phyloP scores from a whole-genome alignment of 2,329 filamentous ascomycete species.

The Aspergillus jensenii region DNA sequence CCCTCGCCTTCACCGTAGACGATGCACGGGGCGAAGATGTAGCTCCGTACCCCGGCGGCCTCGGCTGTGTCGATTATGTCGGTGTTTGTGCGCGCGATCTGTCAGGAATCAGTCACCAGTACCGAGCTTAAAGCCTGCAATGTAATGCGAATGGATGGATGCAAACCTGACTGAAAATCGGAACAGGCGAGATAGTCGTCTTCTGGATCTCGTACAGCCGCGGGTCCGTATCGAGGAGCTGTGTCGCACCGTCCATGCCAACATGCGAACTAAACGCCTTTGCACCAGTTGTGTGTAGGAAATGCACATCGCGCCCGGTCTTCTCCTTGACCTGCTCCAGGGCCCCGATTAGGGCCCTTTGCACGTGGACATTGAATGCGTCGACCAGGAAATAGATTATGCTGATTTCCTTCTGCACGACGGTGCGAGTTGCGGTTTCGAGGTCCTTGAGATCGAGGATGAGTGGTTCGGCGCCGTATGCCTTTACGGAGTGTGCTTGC shows the following conservation, averaged over 20 bases:
- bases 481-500: slow-evolving; percentile 47
- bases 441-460: slow-evolving; percentile 25
- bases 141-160: neutral
- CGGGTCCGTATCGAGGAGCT: slow-evolving; percentile 19
- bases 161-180: slow-evolving; percentile 40
- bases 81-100: slow-evolving; percentile 41
- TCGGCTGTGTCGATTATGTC: slow-evolving; percentile 47
- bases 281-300: slow-evolving; percentile 54
- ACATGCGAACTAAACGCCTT: slow-evolving; percentile 54
- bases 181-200: slow-evolving; percentile 15
- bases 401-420: slow-evolving; percentile 47
- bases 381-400: slow-evolving; percentile 53
- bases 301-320: slow-evolving; percentile 47
- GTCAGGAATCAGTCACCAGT: neutral
- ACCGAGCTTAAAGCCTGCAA: neutral
- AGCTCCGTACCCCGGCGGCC: slow-evolving; percentile 45
- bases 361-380: slow-evolving; percentile 31
- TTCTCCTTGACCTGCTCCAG: slow-evolving; percentile 45
- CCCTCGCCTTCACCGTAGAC: slow-evolving; percentile 54
- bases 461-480: slow-evolving; percentile 47
- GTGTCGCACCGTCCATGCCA: slow-evolving; percentile 37
- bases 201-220: neutral
- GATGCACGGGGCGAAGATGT: slow-evolving; percentile 56
- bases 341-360: slow-evolving; percentile 46
- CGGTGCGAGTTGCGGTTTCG: slow-evolving; percentile 31